These are phyloP conservation scores for Musa balbisiana DNA, from an alignment of 202 grass and related monocot species.

Conservation along the genomic window DNA sequence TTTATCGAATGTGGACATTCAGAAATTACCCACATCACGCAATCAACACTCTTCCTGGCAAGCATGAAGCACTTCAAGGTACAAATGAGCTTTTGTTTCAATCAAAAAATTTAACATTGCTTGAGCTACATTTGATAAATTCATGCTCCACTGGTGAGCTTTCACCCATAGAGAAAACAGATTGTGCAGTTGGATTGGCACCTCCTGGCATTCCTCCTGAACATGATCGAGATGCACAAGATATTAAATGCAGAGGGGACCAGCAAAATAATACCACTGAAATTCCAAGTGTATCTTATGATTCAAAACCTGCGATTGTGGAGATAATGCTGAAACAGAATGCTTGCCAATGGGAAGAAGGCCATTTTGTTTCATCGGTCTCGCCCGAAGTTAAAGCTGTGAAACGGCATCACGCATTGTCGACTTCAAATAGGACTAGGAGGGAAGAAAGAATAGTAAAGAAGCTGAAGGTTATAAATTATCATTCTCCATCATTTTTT, in stretches of 20 bases:
- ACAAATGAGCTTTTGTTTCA: constrained; percentile 28
- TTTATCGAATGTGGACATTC: constrained; percentile 82
- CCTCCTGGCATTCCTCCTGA: constrained; percentile 25
- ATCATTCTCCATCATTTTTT: not conserved
- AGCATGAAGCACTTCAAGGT: constrained; percentile 34
- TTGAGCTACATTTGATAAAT: constrained; percentile 13
- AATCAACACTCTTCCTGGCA: constrained; percentile 40
- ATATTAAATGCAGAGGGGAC: constrained; percentile 27
- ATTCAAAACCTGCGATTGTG: constrained; percentile 17
- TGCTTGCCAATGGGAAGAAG: constrained; percentile 4
- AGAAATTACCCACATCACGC: constrained; percentile 52
- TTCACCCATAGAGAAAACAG: constrained; percentile 28
- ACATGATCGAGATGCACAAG: constrained; percentile 24
- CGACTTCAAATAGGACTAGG: constrained; percentile 42
- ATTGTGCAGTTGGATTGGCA: constrained; percentile 22
- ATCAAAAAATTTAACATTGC: constrained; percentile 29
- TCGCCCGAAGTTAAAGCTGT: constrained; percentile 29
- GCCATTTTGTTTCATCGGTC: constrained; percentile 18
- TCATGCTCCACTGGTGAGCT: constrained; percentile 25
- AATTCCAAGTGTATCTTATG: constrained; percentile 1
- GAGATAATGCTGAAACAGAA: constrained; percentile 10
- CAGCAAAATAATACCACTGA: constrained; percentile 19
- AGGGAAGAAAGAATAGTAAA: constrained; percentile 74
- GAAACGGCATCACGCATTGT: constrained; percentile 30
- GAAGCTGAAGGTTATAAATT: constrained; percentile 54